These are phyloP conservation scores for Basidioascus undulatus DNA, from an alignment of 768 basidiomycete species.

Conservation along the genomic window DNA sequence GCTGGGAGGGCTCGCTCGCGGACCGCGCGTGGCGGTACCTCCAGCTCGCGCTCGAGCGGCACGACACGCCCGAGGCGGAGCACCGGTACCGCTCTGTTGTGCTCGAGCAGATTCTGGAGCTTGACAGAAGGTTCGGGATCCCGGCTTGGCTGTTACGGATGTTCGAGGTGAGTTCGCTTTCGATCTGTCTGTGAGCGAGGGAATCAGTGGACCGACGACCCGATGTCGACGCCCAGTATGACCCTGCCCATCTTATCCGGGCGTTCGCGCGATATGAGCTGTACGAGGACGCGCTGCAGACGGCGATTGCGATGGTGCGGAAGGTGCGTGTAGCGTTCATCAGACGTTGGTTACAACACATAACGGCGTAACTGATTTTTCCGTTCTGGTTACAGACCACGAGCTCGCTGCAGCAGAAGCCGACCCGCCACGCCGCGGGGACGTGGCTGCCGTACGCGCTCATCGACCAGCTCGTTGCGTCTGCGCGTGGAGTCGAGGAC, in stretches of 20 bases:
- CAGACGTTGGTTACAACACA: background rate
- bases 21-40: conserved; percentile 76
- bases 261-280: conserved; percentile 52
- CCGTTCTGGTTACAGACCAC: conserved; percentile 5
- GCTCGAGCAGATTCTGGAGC: conserved; percentile 47
- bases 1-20: conserved; percentile 58
- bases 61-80: conserved; percentile 48
- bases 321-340: conserved; percentile 27
- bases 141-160: conserved; percentile 46
- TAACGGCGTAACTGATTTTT: background rate
- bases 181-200: conserved; percentile 22
- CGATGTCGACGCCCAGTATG: no score
- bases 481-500: no score
- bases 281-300: conserved; percentile 46
- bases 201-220: no score
- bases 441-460: conserved; percentile 65
- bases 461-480: conserved; percentile 52
- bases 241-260: conserved; percentile 66
- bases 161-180: conserved; percentile 26
- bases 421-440: conserved; percentile 33
- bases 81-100: conserved; percentile 51
- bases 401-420: conserved; percentile 2
- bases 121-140: conserved; percentile 30
- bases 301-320: conserved; percentile 42
- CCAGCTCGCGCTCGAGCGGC: conserved; percentile 46